Conservation (phyloP, 2,329 filamentous ascomycete genomes). For the Penicillium sp. region DNA sequence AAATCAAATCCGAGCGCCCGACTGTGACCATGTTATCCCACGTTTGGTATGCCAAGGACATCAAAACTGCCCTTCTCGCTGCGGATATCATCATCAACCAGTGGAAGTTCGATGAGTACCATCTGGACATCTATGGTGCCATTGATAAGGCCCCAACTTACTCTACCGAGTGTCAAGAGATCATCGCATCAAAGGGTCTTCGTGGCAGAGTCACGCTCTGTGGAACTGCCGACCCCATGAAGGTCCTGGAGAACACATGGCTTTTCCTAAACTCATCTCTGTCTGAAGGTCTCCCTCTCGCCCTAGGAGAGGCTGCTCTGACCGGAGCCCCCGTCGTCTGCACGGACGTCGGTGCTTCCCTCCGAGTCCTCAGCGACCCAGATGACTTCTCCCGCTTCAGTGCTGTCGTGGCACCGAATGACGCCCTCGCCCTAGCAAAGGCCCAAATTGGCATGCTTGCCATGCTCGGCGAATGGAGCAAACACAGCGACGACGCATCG, state of each 20-base stretch:
- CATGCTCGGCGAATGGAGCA: constrained; percentile 60
- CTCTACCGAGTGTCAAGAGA: constrained; percentile 57
- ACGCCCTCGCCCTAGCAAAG: constrained; percentile 57
- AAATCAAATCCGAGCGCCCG: constrained; percentile 57
- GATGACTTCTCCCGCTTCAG: constrained; percentile 53
- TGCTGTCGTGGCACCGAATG: constrained; percentile 63
- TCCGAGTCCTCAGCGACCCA: constrained; percentile 41
- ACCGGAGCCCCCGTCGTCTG: constrained; percentile 46
- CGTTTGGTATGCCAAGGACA: constrained; percentile 54
- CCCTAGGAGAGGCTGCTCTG: constrained; percentile 46
- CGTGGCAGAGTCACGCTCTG: constrained; percentile 50
- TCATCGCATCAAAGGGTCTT: constrained; percentile 56
- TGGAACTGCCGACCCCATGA: constrained; percentile 56
- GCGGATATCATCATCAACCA: constrained; percentile 65
- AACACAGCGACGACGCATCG: constrained; percentile 54
- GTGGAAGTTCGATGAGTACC: constrained; percentile 64
- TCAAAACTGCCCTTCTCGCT: constrained; percentile 62
- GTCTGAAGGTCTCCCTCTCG: constrained; percentile 45
- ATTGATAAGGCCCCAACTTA: constrained; percentile 62
- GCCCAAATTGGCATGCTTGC: constrained; percentile 62
- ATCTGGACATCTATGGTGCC: constrained; percentile 61
- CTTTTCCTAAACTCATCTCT: constrained; percentile 51
- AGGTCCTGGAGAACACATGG: constrained; percentile 56
- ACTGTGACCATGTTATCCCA: constrained; percentile 66
- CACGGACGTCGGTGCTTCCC: constrained; percentile 42